Evolutionary conservation across 106 monocot genomes (phyloP).

Genomic region (Dendrobium nobile): DNA sequence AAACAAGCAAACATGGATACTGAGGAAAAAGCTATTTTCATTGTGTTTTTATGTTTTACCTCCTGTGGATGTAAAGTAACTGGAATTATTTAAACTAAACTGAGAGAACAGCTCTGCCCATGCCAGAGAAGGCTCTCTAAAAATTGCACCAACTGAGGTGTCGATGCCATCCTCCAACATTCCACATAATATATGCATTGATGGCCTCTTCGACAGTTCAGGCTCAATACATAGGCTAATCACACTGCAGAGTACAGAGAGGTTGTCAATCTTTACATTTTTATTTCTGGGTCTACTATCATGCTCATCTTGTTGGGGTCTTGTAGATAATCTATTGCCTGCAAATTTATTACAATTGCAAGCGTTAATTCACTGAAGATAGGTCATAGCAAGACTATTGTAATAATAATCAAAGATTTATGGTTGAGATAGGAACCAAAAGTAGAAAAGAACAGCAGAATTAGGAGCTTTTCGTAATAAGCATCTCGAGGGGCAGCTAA

Average conservation of each 20-base stretch:
- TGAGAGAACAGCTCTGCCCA: constrained; percentile 64
- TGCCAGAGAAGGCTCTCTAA: constrained; percentile 60
- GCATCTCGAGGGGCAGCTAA: too few relatives aligned
- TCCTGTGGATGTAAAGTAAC: too few relatives aligned
- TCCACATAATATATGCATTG: constrained; percentile 66
- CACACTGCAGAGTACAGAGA: constrained; percentile 49
- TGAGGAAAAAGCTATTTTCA: neutral
- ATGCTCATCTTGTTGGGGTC: constrained; percentile 39
- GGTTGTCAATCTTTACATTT: constrained; percentile 57
- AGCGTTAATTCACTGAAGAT: neutral
- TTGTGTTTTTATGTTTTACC: too few relatives aligned
- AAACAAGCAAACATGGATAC: too few relatives aligned
- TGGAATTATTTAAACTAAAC: neutral
- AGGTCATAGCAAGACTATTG: neutral
- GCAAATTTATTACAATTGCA: neutral
- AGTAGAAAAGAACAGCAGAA: neutral
- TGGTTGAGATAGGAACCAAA: neutral
- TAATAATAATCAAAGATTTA: neutral
- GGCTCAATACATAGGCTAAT: constrained; percentile 69
- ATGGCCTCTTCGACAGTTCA: constrained; percentile 68
- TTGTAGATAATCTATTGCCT: constrained; percentile 55
- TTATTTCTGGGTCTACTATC: constrained; percentile 63
- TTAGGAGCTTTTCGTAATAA: neutral
- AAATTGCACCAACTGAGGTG: constrained; percentile 40
- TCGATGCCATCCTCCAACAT: constrained; percentile 87